A percentile compares a stretch with the other conserved stretches of the same genome.
Conservation (phyloP, 441 rosid genomes). For the Populus hybrid region DNA sequence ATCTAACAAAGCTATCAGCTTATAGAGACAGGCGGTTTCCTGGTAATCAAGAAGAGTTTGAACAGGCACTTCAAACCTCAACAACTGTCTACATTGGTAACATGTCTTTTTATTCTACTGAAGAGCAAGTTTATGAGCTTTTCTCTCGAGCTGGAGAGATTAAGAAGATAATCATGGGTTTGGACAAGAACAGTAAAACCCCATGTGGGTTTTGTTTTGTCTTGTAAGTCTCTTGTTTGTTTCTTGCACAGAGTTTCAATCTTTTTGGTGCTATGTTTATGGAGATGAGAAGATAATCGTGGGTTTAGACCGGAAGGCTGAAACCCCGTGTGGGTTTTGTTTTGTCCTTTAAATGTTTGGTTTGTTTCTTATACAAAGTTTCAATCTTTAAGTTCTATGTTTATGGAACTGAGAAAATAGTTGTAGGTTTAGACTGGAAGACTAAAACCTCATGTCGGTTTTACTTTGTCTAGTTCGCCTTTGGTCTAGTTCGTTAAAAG, state of each 20-base stretch:
- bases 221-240: slow-evolving; percentile 40
- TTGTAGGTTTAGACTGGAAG: background rate
- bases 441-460: background rate
- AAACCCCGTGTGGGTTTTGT: slow-evolving; percentile 96
- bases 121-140: slow-evolving; percentile 96
- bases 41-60: slow-evolving; percentile 87
- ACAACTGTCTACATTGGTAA: slow-evolving; percentile 81
- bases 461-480: background rate
- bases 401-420: background rate
- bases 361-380: background rate
- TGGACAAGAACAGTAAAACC: slow-evolving; percentile 90
- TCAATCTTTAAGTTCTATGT: background rate
- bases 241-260: background rate
- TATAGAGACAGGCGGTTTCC: slow-evolving; percentile 78
- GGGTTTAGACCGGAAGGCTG: slow-evolving; percentile 90
- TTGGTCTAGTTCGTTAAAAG: background rate
- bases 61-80: slow-evolving; percentile 63
- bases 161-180: slow-evolving; percentile 94
- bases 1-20: slow-evolving; percentile 72
- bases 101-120: slow-evolving; percentile 92
- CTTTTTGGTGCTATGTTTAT: background rate
- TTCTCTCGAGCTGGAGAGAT: slow-evolving; percentile 90
- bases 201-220: slow-evolving; percentile 98
- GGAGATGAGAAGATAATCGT: slow-evolving; percentile 28
- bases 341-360: slow-evolving; percentile 60